A percentile compares a stretch with the other conserved stretches of the same genome.
These are phyloP conservation scores for Rugonectria rugulosa DNA, from an alignment of 2,329 filamentous ascomycete genomes.

Conservation along the genomic window DNA sequence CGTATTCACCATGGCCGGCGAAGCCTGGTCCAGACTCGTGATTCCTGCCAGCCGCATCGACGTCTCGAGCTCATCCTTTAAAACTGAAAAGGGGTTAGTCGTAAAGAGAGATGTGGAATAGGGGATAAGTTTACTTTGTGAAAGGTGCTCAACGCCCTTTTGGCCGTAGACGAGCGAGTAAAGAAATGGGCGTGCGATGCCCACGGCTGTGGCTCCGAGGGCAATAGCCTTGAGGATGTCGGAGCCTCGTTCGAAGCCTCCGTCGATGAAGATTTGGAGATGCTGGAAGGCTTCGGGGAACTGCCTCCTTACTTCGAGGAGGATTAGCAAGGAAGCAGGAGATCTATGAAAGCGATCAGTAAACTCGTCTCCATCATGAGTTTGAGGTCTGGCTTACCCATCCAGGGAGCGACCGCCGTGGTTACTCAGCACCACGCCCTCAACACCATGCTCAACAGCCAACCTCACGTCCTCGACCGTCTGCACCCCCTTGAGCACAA, in stretches of 20 bases:
- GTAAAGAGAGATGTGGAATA: no score
- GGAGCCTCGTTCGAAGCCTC: slow-evolving; percentile 60
- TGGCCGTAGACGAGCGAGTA: slow-evolving; percentile 63
- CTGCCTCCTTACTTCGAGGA: slow-evolving; percentile 58
- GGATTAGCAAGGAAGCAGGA: slow-evolving; percentile 56
- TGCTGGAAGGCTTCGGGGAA: slow-evolving; percentile 58
- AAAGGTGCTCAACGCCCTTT: slow-evolving; percentile 60
- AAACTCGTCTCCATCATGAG: rapidly evolving
- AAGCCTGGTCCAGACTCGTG: slow-evolving; percentile 39
- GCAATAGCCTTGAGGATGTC: slow-evolving; percentile 63
- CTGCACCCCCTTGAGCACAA: slow-evolving; percentile 66
- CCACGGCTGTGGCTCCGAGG: slow-evolving; percentile 61
- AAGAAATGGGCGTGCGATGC: slow-evolving; percentile 60
- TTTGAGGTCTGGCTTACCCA: slow-evolving; percentile 37
- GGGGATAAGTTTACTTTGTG: slow-evolving; percentile 57
- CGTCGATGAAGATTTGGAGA: slow-evolving; percentile 62
- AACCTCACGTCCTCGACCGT: slow-evolving; percentile 61
- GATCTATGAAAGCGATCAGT: slow-evolving; percentile 32
- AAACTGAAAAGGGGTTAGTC: slow-evolving; percentile 22
- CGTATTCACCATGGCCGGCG: slow-evolving; percentile 41
- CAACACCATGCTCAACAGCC: slow-evolving; percentile 57
- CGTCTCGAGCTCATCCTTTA: slow-evolving; percentile 42
- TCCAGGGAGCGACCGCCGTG: slow-evolving; percentile 66
- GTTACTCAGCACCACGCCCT: slow-evolving; percentile 65
- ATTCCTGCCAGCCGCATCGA: slow-evolving; percentile 42